Evolutionary conservation across 805 yeast species (phyloP).

Genomic region (Teunomyces gatunensis): DNA sequence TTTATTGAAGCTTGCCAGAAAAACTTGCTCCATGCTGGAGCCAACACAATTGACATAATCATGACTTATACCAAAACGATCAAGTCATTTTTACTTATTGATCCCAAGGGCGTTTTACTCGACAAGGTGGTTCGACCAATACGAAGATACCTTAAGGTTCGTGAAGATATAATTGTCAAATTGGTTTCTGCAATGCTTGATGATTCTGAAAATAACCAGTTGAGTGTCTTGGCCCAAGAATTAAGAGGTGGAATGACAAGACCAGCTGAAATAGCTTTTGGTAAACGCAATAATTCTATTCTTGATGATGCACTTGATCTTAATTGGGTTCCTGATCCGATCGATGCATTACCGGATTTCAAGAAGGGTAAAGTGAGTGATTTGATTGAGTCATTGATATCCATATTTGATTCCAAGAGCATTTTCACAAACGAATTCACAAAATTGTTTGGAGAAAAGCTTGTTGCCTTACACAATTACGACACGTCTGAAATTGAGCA

Average conservation of each 20-base stretch:
- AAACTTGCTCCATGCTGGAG: conserved; percentile 72
- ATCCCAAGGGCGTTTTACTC: conserved; percentile 80
- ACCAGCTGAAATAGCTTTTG: conserved; percentile 3
- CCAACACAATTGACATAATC: conserved; percentile 72
- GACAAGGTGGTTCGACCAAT: conserved; percentile 79
- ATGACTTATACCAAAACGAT: conserved; percentile 69
- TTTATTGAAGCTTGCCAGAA: conserved; percentile 47
- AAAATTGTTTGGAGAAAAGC: conserved; percentile 53
- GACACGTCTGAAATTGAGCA: conserved; percentile 37
- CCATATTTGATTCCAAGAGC: conserved; percentile 69
- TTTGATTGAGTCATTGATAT: conserved; percentile 65
- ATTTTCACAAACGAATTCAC: conserved; percentile 65
- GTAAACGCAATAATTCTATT: background rate
- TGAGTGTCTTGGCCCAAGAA: conserved; percentile 56
- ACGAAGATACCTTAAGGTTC: conserved; percentile 62
- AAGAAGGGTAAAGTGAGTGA: conserved; percentile 59
- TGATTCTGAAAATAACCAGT: conserved; percentile 35
- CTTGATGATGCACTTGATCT: conserved; percentile 41
- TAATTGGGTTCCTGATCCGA: conserved; percentile 81
- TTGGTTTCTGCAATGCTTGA: conserved; percentile 72
- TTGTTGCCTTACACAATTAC: conserved; percentile 45
- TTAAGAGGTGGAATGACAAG: conserved; percentile 30
- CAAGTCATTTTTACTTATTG: conserved; percentile 68
- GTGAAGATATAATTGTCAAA: conserved; percentile 69
- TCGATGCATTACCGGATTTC: conserved; percentile 88